Evolutionary conservation across 2,329 filamentous ascomycete species (phyloP), one percentile per base, ranked within the genome.

Genomic region (Pseudogymnoascus sp.): DNA sequence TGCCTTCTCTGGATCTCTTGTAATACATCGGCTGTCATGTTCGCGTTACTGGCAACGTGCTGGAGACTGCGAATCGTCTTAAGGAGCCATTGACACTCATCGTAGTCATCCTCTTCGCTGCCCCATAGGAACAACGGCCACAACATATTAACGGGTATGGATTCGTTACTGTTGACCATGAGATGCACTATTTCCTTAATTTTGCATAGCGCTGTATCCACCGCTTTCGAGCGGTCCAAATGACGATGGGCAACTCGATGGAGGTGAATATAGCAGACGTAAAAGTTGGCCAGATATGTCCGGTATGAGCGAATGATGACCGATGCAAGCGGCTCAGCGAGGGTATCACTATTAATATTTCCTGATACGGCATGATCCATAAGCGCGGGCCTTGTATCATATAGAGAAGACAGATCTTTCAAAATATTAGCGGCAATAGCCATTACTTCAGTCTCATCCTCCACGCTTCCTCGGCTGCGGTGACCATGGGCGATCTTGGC

Each of bases 381-480:
- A 37, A 84, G 71, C 8, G 78, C 74, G 11, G 81, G 82, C 3
- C 81, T 75, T 37, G 79, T 75, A 1, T 78, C 76, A 67, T 82
- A 81, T 1, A 85, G 70, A 1, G 74, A 72, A 14, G 79, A 75
- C 10, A 83, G 71, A 67, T 84, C 81, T 14, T 74, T 74, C 3
- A 77, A 74, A 50, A 84, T 84, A 60, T 75, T 72, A 1, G 79
- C 76, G 1, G 77, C 82, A 47, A 80, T 75, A 35, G 78, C 77
- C 80, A 83, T 83, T 1, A 83, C 81, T 62, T 84, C 81, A 1
- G 79, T 82, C 72, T 83, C 81, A 66, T 84, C 81, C 59, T 82
- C 77, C 8, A 84, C 81, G 0, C 80, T 84, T 6, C 81, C 81
- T 8, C 81, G 76, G 31, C 76, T 77, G 14, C 81, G 77, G 68